Evolutionary conservation across 1,284 basidiomycete genomes (phyloP).

Genomic region (Sanghuangporus baumii): DNA sequence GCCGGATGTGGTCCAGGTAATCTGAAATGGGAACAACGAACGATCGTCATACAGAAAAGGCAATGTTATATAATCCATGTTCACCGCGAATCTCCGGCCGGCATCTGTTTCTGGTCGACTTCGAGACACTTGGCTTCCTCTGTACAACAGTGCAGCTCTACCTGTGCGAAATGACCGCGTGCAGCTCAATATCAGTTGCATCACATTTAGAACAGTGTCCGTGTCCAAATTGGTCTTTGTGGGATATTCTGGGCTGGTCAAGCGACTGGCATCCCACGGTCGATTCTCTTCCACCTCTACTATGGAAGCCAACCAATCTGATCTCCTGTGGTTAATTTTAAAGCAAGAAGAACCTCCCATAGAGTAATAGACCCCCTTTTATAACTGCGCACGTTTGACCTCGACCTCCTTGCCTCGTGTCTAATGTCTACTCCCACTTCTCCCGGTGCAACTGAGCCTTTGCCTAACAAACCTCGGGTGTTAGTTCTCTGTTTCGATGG

Average conservation of each 20-base stretch:
- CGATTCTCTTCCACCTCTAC: not conserved
- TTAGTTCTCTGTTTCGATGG: conserved; percentile 64
- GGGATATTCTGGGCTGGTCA: not conserved
- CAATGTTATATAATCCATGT: not conserved
- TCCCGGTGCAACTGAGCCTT: not conserved
- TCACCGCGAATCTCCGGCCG: not conserved
- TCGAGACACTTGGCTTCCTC: not conserved
- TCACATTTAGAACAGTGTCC: not conserved
- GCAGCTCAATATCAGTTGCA: not conserved
- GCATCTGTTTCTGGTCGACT: not conserved
- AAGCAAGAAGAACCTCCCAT: not conserved
- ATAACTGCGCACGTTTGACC: not conserved
- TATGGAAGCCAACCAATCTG: too few species aligned
- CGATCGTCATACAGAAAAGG: not conserved
- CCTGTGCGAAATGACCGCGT: not conserved
- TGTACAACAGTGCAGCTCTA: not conserved
- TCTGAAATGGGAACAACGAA: too few species aligned
- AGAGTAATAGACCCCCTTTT: not conserved
- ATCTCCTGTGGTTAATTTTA: not conserved
- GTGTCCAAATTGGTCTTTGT: not conserved
- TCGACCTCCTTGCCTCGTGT: not conserved
- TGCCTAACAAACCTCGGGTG: conserved; percentile 29
- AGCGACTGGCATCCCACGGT: not conserved
- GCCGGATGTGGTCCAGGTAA: too few species aligned
- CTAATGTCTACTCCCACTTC: not conserved